Evolutionary conservation across 1,284 basidiomycete genomes (phyloP), one percentile per base, ranked within the genome.

Genomic region (Leccinum subrobustum): DNA sequence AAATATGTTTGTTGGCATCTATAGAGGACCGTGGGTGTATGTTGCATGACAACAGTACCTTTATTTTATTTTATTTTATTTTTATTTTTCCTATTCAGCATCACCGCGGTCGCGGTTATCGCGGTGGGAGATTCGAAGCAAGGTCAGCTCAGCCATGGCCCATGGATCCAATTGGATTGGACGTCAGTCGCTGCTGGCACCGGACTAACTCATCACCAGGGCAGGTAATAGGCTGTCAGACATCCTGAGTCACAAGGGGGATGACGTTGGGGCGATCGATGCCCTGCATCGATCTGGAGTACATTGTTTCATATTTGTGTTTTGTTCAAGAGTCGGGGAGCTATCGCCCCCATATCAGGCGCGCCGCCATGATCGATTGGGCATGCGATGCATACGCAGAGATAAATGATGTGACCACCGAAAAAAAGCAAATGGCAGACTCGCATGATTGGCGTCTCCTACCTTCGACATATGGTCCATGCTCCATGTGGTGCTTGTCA

Each of bases 41-140:
- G 57, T 56, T 42, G 51, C 67, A 60, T 70, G 56, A 61, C 66
- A 29, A 67, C 60, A 27, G 69, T 66, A 37, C 56, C 60, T 65
- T 48, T 20, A 20, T 23, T 60, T 48, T 23, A 25, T 23, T 60
- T 48, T 23, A 25, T 14, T 44, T 8, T 16, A 42, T 42, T 42
- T 25, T 25, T 25, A 25, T 25, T 25, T 23, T 23, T 55, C 52
- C 52, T 25, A 50, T 44, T 18, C 9, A 53, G 54, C 54, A 50
- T 54, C 54, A 54, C 67, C 67, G 63, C 57, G 60, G 63, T 3
- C 6, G 25, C n/a, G 4, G 20, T 44, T 44, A 29, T 44, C 53
- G 14, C 16, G 44, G 25, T 31, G 39, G 27, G 39, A 55, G 27
- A 55, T 27, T 44, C 11, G 14, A 31, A 55, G 18, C 37, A 18